A percentile compares a stretch with the other conserved stretches of the same genome.
These are phyloP conservation scores for Bauhinia variegata DNA, from an alignment of 306 rosid genomes.

Conservation along the genomic window DNA sequence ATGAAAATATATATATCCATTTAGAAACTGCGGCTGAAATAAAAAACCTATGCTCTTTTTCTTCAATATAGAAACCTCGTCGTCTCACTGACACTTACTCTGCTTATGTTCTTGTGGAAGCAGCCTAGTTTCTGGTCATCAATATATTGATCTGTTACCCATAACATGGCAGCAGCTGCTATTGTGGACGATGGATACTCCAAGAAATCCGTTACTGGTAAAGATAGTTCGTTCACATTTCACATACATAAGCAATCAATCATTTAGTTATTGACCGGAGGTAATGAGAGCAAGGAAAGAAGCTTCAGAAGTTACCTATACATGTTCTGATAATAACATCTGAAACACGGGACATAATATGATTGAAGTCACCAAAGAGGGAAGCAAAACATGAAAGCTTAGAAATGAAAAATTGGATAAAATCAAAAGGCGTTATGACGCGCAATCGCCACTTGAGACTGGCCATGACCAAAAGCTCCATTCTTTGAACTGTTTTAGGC, in stretches of 20 bases:
- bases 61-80: no score
- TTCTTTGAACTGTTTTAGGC: slow-evolving; percentile 54
- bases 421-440: slow-evolving; percentile 49
- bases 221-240: background rate
- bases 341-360: slow-evolving; percentile 34
- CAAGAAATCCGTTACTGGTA: slow-evolving; percentile 44
- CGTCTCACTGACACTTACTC: slow-evolving; percentile 31
- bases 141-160: slow-evolving; percentile 37
- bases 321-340: slow-evolving; percentile 44
- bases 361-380: slow-evolving; percentile 11
- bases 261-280: background rate
- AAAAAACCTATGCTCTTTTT: no score
- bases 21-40: background rate
- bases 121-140: slow-evolving; percentile 27
- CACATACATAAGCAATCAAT: background rate
- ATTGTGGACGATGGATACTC: slow-evolving; percentile 49
- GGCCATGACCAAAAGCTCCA: slow-evolving; percentile 56
- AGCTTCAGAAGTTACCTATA: slow-evolving; percentile 27
- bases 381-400: slow-evolving; percentile 39
- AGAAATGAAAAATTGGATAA: slow-evolving; percentile 39
- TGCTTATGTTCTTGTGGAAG: slow-evolving; percentile 41
- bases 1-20: background rate
- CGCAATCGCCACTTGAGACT: slow-evolving; percentile 54
- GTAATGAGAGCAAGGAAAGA: background rate
- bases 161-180: slow-evolving; percentile 50